phyloP scores from a whole-genome alignment of 2,329 filamentous ascomycete genomes.

The Trichoderma koningii region DNA sequence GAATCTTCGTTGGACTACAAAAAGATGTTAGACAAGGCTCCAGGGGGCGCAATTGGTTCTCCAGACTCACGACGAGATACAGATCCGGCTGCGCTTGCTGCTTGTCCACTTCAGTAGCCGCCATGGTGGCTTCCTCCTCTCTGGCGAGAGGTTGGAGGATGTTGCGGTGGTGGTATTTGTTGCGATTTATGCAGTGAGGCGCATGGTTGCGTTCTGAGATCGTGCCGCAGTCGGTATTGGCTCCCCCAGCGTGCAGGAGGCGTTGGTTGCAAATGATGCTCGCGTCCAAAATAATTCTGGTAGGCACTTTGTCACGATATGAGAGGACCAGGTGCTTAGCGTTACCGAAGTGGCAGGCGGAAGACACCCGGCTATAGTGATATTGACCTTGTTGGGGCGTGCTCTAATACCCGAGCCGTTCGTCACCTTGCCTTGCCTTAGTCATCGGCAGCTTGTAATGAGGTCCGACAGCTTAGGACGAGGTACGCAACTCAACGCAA shows the following conservation, averaged over 20 bases:
- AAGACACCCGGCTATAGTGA: slow-evolving; percentile 26
- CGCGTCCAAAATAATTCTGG: slow-evolving; percentile 4
- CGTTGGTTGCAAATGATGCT: neutral
- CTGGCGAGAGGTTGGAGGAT: slow-evolving; percentile 7
- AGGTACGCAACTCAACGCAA: slow-evolving; percentile 11
- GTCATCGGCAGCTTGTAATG: slow-evolving; percentile 3
- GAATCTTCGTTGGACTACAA: slow-evolving; percentile 79
- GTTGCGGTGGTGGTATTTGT: neutral
- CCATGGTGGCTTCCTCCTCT: slow-evolving; percentile 26
- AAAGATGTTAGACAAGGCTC: slow-evolving; percentile 35
- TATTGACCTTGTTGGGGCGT: slow-evolving; percentile 14
- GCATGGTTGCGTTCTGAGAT: slow-evolving; percentile 1
- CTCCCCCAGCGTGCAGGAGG: neutral
- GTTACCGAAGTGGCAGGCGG: slow-evolving; percentile 12
- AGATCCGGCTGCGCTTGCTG: slow-evolving; percentile 50
- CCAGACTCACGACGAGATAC: slow-evolving; percentile 51
- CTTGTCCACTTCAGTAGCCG: slow-evolving; percentile 28
- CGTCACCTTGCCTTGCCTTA: neutral
- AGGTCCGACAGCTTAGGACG: neutral
- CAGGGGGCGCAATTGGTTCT: neutral
- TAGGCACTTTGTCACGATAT: slow-evolving; percentile 14
- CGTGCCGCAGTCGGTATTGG: neutral
- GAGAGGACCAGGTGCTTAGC: slow-evolving; percentile 21
- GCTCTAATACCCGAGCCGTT: neutral
- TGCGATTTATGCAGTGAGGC: slow-evolving; percentile 9